Conservation (phyloP, 1,284 basidiomycete genomes). For the Ustilago bromivora region DNA sequence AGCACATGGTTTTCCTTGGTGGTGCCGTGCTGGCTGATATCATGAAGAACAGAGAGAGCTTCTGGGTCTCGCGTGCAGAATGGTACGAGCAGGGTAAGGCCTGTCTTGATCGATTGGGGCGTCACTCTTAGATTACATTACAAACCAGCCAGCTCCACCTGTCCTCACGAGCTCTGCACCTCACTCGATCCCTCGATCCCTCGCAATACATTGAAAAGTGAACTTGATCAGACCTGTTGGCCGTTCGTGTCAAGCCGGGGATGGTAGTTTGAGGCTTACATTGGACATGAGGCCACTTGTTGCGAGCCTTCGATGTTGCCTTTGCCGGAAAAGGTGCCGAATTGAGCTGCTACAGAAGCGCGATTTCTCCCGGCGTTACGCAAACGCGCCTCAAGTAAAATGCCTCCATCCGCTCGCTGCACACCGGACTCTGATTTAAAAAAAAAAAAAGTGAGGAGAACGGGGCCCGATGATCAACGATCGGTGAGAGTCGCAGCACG, state of each 20-base stretch:
- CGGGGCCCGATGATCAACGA: too few species aligned
- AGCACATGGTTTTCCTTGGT: conserved; percentile 99
- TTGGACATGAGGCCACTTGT: not conserved
- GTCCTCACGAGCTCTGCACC: not conserved
- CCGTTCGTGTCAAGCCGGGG: not conserved
- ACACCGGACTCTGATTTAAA: not conserved
- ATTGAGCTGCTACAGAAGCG: not conserved
- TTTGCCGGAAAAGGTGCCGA: not conserved
- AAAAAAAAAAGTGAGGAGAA: too few species aligned
- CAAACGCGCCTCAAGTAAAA: not conserved
- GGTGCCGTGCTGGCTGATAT: conserved; percentile 87
- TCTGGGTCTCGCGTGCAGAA: conserved; percentile 75
- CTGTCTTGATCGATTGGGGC: conserved; percentile 63
- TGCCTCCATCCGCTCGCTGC: conserved; percentile 7
- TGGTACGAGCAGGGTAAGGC: conserved; percentile 69
- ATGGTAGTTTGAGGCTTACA: not conserved
- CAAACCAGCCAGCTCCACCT: too few species aligned
- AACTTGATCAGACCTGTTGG: not conserved
- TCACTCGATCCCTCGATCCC: not conserved
- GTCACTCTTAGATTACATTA: conserved; percentile 55
- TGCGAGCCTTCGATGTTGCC: too few species aligned
- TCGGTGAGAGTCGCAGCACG: too few species aligned
- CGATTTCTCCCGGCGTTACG: not conserved
- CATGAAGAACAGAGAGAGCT: conserved; percentile 93
- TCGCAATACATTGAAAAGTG: conserved; percentile 21